Percentiles rank a stretch among this genome's conserved stretches.
phyloP scores from a whole-genome alignment of 73 alveolate species.

The Stentor roeselii region DNA sequence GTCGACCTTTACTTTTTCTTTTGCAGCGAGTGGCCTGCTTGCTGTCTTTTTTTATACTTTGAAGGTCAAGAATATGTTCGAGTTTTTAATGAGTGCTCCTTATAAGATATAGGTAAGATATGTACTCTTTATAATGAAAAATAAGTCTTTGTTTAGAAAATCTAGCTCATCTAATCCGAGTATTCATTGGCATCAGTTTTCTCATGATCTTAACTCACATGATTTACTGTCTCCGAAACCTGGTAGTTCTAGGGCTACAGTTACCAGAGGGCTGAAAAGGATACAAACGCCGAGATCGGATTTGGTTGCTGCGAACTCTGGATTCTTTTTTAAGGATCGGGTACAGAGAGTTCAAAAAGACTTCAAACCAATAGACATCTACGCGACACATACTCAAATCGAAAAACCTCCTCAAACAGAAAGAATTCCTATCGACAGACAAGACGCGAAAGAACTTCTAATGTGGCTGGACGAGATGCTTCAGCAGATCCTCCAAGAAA shows the following conservation, averaged over 20 bases:
- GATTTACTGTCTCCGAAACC: background rate
- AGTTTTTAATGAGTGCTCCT: background rate
- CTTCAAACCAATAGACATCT: background rate
- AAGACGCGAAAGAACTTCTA: background rate
- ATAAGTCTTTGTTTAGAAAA: no score
- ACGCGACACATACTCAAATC: background rate
- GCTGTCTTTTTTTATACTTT: no score
- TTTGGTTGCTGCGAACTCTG: background rate
- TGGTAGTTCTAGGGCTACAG: background rate
- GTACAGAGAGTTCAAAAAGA: background rate
- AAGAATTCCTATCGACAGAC: background rate
- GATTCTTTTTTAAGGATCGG: background rate
- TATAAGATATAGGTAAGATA: background rate
- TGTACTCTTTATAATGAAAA: no score
- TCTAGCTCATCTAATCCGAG: background rate
- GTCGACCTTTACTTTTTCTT: background rate
- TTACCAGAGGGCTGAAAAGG: background rate
- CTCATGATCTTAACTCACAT: background rate
- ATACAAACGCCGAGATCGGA: background rate
- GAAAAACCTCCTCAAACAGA: background rate
- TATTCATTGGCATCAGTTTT: background rate
- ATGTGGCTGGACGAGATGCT: constrained; percentile 14
- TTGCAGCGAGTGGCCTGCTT: background rate
- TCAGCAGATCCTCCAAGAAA: background rate
- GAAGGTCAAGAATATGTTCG: background rate